Percentiles rank a stretch among this genome's conserved stretches.
These are phyloP conservation scores for Ustilago cynodontis DNA, from an alignment of 1,284 basidiomycete species.

Conservation along the genomic window DNA sequence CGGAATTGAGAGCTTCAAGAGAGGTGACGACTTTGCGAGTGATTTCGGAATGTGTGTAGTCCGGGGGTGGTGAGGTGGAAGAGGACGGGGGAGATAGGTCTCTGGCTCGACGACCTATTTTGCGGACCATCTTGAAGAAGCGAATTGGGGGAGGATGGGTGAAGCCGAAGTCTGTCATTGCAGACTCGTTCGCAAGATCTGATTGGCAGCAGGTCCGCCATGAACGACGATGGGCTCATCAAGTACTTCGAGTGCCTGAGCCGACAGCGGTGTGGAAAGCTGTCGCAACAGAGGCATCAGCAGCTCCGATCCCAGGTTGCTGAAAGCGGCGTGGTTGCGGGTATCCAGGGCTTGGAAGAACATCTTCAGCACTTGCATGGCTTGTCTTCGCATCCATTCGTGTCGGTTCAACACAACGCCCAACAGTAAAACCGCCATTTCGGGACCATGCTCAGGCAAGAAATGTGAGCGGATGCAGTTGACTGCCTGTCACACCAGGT, in stretches of 20 bases:
- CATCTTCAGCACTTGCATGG: slow-evolving; percentile 88
- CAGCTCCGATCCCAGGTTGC: slow-evolving; percentile 83
- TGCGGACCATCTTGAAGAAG: too few relatives aligned
- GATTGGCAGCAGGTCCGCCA: slow-evolving; percentile 81
- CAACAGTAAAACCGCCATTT: slow-evolving; percentile 83
- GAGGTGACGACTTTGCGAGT: slow-evolving; percentile 9
- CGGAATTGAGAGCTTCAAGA: slow-evolving; percentile 17
- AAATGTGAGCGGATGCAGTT: slow-evolving; percentile 86
- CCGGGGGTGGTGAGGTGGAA: slow-evolving; percentile 1
- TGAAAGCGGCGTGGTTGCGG: slow-evolving; percentile 76
- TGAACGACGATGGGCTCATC: slow-evolving; percentile 84
- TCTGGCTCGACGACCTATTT: slow-evolving; percentile 26
- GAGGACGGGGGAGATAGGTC: slow-evolving; percentile 2
- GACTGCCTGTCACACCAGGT: slow-evolving; percentile 91
- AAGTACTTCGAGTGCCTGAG: slow-evolving; percentile 88
- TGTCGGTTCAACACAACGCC: slow-evolving; percentile 87
- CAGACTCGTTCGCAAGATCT: slow-evolving; percentile 84
- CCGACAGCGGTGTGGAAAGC: slow-evolving; percentile 84
- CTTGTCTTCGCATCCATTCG: slow-evolving; percentile 83
- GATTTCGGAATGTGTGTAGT: background rate
- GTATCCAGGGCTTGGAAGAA: slow-evolving; percentile 88
- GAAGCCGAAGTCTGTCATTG: too few relatives aligned
- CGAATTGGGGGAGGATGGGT: too few relatives aligned
- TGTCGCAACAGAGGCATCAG: slow-evolving; percentile 90
- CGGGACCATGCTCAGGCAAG: slow-evolving; percentile 76